Evolutionary conservation across 139 green algal species (phyloP), one percentile per base, ranked within the genome.

Genomic region (Chlamydomonas sphaeroides): DNA sequence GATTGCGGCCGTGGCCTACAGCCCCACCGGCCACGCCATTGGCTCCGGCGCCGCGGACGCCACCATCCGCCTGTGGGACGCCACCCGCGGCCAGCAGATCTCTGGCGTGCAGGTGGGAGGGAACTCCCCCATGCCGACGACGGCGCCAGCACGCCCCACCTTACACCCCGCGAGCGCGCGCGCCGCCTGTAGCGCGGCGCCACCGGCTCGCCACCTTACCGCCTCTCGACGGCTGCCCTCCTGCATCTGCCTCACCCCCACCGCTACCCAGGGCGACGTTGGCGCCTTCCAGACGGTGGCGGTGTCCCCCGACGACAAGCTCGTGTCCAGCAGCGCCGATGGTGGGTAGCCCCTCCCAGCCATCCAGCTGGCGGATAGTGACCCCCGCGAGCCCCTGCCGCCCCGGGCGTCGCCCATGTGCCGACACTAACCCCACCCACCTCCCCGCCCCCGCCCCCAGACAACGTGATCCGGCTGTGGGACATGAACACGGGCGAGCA

Each of bases 391-490:
- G n/a, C n/a, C n/a, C n/a, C n/a, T n/a, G n/a, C n/a, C n/a, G n/a
- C n/a, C n/a, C n/a, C n/a, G n/a, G n/a, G n/a, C 45, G 14, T 21
- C 10, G 14, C 45, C 45, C 45, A 51, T 51, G 45, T 51, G 45
- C 14, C 45, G 45, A 21, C 10, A 51, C 14, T 14, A 51, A 51
- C 14, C 18, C 49, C 49, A 18, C n/a, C n/a, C n/a, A n/a, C n/a
- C n/a, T n/a, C n/a, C n/a, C n/a, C n/a, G n/a, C n/a, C n/a, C n/a
- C n/a, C n/a, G n/a, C n/a, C n/a, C n/a, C n/a, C 53, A 79, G 71
- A 79, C 38, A 79, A 79, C 51, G 71, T 79, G 8, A 79, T 79
- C 28, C 71, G 71, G 30, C 53, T 79, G 53, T 79, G 71, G 71
- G 53, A 67, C 71, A 79, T 78, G 69, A 35, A 21, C 49, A 65